Base-by-base conservation (phyloP, 163 green algal species). In the Scenedesmus sp. region DNA sequence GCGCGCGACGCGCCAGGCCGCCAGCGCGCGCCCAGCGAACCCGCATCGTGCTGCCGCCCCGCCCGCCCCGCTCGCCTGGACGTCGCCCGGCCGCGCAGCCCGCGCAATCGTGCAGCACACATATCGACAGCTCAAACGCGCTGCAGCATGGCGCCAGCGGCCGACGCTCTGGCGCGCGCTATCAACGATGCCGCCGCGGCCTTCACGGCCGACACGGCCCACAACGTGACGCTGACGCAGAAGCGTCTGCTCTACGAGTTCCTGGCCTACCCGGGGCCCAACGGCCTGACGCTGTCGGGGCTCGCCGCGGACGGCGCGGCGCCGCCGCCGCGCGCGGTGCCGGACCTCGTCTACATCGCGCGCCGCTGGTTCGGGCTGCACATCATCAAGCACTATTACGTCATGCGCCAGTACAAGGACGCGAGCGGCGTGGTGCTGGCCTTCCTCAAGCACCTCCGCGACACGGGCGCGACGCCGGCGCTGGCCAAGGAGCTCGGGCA, bases 371-470 rank as follows among this genome's bases (percentile, higher is more conserved):
- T 77, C 18, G 69, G 69, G 22, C 3, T 67, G 3, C 54, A 67
- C 69, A 77, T 77, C 15, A 42, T 77, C 34, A 77, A 77, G 69
- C 69, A 77, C 54, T 77, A 77, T 39, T 77, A 77, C 54, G 39
- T 56, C 22, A 77, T 77, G 69, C n/a, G 69, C 18, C 69, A 77
- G 69, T 77, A 67, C 54, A 60, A 67, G 53, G 69, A 67, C 1
- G 69, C 69, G 1, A 48, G n/a, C 3, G 42, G 24, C 20, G 39
- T 77, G 1, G 54, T 67, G 33, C 26, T 39, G 22, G 33, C 13
- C 53, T 77, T 77, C 69, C 54, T 77, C 11, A 54, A 67, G 69
- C 67, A 45, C 51, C 24, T 66, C 36, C 56, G 45, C 18, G 22
- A 26, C 34, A 53, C 57, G n/a, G 69, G 36, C 33, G 42, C 36